These are phyloP conservation scores for Helenozyma baotianmanensis DNA, from an alignment of 805 yeast genomes.

Conservation along the genomic window DNA sequence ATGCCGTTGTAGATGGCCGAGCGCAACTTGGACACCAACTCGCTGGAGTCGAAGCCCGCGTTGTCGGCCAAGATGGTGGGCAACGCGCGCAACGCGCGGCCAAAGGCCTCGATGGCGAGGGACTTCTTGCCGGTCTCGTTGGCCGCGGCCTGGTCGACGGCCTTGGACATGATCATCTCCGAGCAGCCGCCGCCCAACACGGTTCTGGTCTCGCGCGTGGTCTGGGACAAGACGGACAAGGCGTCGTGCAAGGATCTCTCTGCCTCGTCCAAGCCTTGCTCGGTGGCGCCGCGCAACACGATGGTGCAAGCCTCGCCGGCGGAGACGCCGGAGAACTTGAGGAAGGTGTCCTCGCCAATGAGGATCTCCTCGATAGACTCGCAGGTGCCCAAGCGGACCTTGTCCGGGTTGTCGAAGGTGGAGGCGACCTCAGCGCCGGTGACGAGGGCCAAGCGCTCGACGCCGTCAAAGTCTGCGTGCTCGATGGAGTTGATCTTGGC, in stretches of 20 bases:
- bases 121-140: slow-evolving; percentile 91
- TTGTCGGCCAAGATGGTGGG: slow-evolving; percentile 96
- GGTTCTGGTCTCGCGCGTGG: slow-evolving; percentile 87
- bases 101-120: slow-evolving; percentile 91
- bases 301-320: slow-evolving; percentile 96
- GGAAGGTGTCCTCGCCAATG: slow-evolving; percentile 88
- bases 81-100: slow-evolving; percentile 86
- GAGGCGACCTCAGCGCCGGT: slow-evolving; percentile 98
- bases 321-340: slow-evolving; percentile 91
- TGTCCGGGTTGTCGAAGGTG: slow-evolving; percentile 89
- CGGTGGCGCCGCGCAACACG: slow-evolving; percentile 65
- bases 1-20: slow-evolving; percentile 89
- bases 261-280: slow-evolving; percentile 45
- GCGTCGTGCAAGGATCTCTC: slow-evolving; percentile 81
- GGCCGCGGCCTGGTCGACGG: slow-evolving; percentile 89
- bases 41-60: slow-evolving; percentile 94
- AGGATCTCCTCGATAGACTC: slow-evolving; percentile 85
- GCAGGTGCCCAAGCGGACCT: slow-evolving; percentile 83
- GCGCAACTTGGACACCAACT: slow-evolving; percentile 83
- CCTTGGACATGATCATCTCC: slow-evolving; percentile 88
- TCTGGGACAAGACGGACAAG: slow-evolving; percentile 88
- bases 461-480: slow-evolving; percentile 98
- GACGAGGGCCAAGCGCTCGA: slow-evolving; percentile 91
- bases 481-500: slow-evolving; percentile 86
- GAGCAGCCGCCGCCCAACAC: slow-evolving; percentile 94